Base-by-base conservation (phyloP, 148 eudicot genomes). In the Oxyria digyna region DNA sequence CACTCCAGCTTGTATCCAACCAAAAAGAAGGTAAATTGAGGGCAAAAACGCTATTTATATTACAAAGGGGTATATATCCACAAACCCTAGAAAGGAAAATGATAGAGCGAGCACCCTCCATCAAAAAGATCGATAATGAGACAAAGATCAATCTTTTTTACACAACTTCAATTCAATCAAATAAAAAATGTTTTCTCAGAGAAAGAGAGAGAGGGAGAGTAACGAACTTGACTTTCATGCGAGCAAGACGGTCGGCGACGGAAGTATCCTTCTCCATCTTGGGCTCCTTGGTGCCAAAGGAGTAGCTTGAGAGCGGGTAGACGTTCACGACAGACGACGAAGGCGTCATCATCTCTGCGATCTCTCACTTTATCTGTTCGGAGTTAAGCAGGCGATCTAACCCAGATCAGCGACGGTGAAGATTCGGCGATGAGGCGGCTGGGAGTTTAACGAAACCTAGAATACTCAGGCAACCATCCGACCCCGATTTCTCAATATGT, bases 261-360 rank as follows among this genome's bases (percentile, higher is more conserved):
- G 98, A 92, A 50, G 96, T 89, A 43, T 92, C 98, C 76, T 92
- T 92, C 78, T 92, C 98, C 77, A 92, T 83, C 73, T 92, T 92
- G 33, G 96, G 89, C 68, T 92, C 98, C 74, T 92, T 92, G 5
- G 91, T 83, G 1, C 96, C 96, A 20, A 92, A 92, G 7, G 89
- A 78, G 85, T 92, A 92, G 81, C 89, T 87, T 11, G 91, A 81
- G 0, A 92, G 77, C 26, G 98, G 96, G 57, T 85, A 83, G 8
- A 85, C 79, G 62, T 83, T 85, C 35, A 90, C 96, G 37, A 85
- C 48, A 43, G 67, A 29, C 21, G 67, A 63, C 5, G 67, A 63
- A 32, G 67, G 67, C 67, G 40, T 21, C 41, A 63, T 15, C 67
- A 63, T 63, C 67, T 54, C 62, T 54, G 32, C 32, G 29, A 12